Percentiles rank a stretch among this genome's conserved stretches.
phyloP scores from a whole-genome alignment of 2,329 filamentous ascomycete genomes.

The Colletotrichum coccodes region DNA sequence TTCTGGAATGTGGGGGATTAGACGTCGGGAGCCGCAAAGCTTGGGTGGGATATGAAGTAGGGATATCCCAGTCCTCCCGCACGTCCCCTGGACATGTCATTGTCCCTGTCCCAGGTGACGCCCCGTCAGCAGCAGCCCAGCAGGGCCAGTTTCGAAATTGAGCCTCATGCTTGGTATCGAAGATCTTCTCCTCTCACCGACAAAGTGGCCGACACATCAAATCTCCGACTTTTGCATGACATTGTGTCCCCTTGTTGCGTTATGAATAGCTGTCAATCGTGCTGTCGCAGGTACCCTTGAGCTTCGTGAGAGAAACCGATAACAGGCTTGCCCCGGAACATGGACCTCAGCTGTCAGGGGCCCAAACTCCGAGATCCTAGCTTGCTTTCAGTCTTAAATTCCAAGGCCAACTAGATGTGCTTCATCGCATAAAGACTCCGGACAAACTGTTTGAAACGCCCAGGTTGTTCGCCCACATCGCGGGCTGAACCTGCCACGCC shows the following conservation, averaged over 20 bases:
- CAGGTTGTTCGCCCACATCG: constrained; percentile 13
- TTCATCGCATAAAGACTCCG: neutral
- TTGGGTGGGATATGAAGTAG: neutral
- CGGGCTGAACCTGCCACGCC: neutral
- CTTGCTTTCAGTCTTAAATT: neutral
- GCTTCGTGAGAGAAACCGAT: neutral
- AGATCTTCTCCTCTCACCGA: neutral
- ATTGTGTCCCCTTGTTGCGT: neutral
- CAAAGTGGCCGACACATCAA: neutral
- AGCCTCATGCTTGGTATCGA: constrained; percentile 12
- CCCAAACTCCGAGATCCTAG: neutral
- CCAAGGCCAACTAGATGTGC: neutral
- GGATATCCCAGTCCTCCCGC: neutral
- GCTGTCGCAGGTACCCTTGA: neutral
- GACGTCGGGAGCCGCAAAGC: constrained; percentile 22
- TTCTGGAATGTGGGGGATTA: constrained; percentile 23
- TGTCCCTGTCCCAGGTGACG: neutral
- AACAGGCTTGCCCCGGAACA: neutral
- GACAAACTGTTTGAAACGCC: constrained; percentile 3
- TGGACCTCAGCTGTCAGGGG: neutral
- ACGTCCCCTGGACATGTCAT: neutral
- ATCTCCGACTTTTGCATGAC: neutral
- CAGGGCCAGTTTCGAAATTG: neutral
- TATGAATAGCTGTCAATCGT: neutral
- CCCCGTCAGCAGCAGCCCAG: constrained; percentile 6